phyloP scores from a whole-genome alignment of 306 rosid genomes.

The Dalbergia cultrata region DNA sequence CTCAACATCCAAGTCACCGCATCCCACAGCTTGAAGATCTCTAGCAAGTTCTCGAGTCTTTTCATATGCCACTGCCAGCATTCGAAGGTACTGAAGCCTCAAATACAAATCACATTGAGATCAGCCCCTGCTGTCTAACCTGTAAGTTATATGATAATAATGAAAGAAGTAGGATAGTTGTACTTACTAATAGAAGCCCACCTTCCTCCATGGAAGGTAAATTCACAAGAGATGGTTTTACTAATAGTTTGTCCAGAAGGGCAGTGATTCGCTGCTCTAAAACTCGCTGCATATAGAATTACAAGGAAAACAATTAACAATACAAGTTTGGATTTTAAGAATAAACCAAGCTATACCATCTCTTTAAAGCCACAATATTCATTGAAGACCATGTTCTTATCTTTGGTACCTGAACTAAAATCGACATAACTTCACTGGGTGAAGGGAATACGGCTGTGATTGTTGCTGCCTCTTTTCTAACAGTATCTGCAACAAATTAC shows the following conservation, averaged over 20 bases:
- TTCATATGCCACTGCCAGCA: constrained; percentile 98
- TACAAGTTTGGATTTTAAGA: constrained; percentile 13
- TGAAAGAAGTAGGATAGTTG: constrained; percentile 35
- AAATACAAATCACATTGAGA: constrained; percentile 49
- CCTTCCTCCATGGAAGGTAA: constrained; percentile 96
- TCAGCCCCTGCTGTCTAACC: constrained; percentile 36
- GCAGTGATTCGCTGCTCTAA: constrained; percentile 94
- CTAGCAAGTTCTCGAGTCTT: constrained; percentile 96
- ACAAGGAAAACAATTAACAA: constrained; percentile 18
- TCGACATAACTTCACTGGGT: constrained; percentile 98
- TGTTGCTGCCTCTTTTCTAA: constrained; percentile 95
- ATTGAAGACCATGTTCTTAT: constrained; percentile 33
- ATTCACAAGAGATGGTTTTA: constrained; percentile 92
- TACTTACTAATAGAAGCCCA: constrained; percentile 92
- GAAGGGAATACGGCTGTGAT: constrained; percentile 97
- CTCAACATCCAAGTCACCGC: constrained; percentile 99
- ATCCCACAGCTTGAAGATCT: constrained; percentile 90
- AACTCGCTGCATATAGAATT: constrained; percentile 77
- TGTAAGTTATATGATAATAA: constrained; percentile 31
- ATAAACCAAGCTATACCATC: constrained; percentile 23
- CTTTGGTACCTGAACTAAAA: constrained; percentile 88
- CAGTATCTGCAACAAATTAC: constrained; percentile 76
- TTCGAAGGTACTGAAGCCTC: constrained; percentile 93
- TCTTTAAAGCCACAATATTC: constrained; percentile 26
- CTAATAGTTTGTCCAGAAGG: constrained; percentile 84